Base-by-base conservation (phyloP, 441 rosid genomes). In the Arabidopsis hybrid region DNA sequence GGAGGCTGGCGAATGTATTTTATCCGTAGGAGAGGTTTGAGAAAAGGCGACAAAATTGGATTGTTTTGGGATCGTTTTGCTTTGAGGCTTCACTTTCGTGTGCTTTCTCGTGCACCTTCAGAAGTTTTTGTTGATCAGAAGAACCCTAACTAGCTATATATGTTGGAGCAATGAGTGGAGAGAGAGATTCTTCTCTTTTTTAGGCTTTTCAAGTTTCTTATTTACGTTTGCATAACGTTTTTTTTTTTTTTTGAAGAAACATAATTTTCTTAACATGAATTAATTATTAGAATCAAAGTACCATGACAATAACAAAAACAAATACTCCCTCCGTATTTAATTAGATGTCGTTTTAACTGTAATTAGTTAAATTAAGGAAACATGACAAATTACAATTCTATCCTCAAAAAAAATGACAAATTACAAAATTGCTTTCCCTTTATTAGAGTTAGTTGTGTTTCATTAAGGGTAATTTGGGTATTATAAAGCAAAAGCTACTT, bases 51-150 rank as follows among this genome's bases (percentile, higher is more conserved):
- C 31, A 13, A 65, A 26, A 49, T 65, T 31, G 72, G 66, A 65
- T 17, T 49, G 40, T 73, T 57, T 73, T 73, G 77, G 77, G 77
- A 65, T 58, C 72, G 35, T 38, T 65, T 39, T 17, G 43, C 29
- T 39, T 40, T 35, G 5, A 49, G 5, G 45, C 60, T 65, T 2
- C 72, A 58, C 45, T 73, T 73, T 50, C 26, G 60, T 11, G 60
- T 66, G 66, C 78, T 65, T 16, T 56, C 65, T 72, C 76, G 76
- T 12, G 39, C 57, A 66, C 0, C 59, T 36, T 2, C n/a, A 5
- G 1, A 65, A 31, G 4, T 10, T 35, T 16, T 46, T 4, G 56
- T 46, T 16, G 43, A 35, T 17, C 46, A 36, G 60, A 12, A 51
- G n/a, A 65, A 66, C 16, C 36, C 36, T 51, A 51, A 36, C 36